Percentiles rank a stretch among this genome's conserved stretches.
phyloP scores from a whole-genome alignment of 73 alveolate genomes.

The Stentor coeruleus region DNA sequence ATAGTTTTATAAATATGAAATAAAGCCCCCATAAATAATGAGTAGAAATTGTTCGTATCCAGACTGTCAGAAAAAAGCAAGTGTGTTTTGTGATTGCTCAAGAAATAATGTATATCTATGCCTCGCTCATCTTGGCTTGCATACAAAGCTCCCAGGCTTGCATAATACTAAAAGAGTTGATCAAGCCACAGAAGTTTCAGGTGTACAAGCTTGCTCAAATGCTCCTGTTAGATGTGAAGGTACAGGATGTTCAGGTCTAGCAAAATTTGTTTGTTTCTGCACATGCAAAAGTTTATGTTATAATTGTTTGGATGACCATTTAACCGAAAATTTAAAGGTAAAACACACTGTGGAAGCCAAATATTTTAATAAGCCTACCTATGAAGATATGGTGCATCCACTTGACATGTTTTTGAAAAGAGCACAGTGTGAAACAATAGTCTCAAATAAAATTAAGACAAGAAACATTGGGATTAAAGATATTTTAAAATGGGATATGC shows the following conservation, averaged over 20 bases:
- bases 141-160: background rate
- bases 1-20: no score
- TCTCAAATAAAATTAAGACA: background rate
- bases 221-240: background rate
- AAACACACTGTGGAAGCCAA: background rate
- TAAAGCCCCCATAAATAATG: constrained; percentile 1
- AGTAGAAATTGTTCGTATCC: background rate
- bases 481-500: background rate
- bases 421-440: background rate
- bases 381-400: background rate
- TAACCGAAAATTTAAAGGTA: background rate
- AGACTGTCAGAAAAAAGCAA: background rate
- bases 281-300: background rate
- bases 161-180: background rate
- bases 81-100: background rate
- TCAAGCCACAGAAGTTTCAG: background rate
- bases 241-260: background rate
- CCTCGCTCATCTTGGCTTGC: background rate
- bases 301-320: background rate
- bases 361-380: background rate
- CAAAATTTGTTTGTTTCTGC: background rate
- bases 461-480: background rate
- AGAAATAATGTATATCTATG: background rate
- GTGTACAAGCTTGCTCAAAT: no score
- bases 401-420: background rate